These are phyloP conservation scores for Xylaria sp. DNA, from an alignment of 2,329 filamentous ascomycete species.

Conservation along the genomic window DNA sequence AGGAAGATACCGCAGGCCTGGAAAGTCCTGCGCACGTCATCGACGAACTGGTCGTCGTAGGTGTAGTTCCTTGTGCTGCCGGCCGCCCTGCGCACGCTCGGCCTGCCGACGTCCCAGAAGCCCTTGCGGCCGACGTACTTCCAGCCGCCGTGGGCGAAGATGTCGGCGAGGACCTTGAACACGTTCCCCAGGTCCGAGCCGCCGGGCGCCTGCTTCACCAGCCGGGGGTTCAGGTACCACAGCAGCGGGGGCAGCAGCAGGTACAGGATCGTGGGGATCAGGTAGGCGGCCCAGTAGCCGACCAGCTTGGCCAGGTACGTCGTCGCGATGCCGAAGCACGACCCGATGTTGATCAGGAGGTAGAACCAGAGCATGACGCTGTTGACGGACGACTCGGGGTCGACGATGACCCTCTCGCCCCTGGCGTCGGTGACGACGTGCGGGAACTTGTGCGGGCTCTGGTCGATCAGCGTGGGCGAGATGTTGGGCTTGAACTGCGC, in stretches of 20 bases:
- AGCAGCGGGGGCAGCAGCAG: constrained; percentile 62
- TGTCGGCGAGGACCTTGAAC: constrained; percentile 41
- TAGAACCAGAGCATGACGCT: constrained; percentile 69
- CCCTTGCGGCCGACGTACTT: constrained; percentile 34
- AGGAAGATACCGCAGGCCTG: constrained; percentile 57
- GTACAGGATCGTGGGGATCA: constrained; percentile 55
- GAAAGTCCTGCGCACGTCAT: constrained; percentile 59
- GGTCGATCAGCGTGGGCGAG: constrained; percentile 69
- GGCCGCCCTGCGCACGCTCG: constrained; percentile 48
- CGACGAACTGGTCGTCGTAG: constrained; percentile 66
- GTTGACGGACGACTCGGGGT: constrained; percentile 64
- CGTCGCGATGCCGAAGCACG: constrained; percentile 53
- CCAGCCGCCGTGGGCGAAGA: constrained; percentile 38
- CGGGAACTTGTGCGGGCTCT: constrained; percentile 59
- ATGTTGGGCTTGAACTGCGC: constrained; percentile 74
- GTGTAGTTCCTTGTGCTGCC: constrained; percentile 42
- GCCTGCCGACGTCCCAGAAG: constrained; percentile 61
- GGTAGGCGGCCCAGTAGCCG: constrained; percentile 51
- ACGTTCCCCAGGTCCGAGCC: constrained; percentile 64
- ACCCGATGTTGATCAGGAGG: constrained; percentile 56
- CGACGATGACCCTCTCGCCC: constrained; percentile 67
- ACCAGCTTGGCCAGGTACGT: constrained; percentile 54
- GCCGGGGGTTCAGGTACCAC: constrained; percentile 58
- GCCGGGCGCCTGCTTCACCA: constrained; percentile 60
- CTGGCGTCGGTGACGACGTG: constrained; percentile 53